Evolutionary conservation across 1,284 basidiomycete species (phyloP), one percentile per base, ranked within the genome.

Genomic region (Fomes fomentarius): DNA sequence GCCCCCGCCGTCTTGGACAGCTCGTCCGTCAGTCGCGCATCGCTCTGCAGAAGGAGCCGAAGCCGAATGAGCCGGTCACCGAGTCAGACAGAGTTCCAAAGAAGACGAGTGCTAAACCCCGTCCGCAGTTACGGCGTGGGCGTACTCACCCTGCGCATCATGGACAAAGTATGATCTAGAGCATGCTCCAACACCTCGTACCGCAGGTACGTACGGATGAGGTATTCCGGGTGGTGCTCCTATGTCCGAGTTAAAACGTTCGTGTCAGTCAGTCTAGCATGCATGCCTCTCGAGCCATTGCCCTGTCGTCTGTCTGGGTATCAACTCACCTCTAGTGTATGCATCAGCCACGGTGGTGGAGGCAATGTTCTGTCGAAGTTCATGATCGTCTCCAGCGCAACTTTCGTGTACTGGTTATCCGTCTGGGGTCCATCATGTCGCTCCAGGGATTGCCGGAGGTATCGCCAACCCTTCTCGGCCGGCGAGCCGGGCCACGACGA

Each of bases 401-500:
- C 80, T 63, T 91, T 89, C 47, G 81, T 82, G 69, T 96, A 96
- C 54, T 78, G 78, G 71, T 80, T 87, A 63, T 91, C 84, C 15
- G 85, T 91, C 58, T 87, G 82, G 25, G 77, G 68, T n/a, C 78
- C 77, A 68, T 97, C 94, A 66, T 96, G 83, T 46, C 89, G 83
- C 52, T 85, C 82, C 50, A 98, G 77, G 22, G 89, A 83, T 61
- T 87, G 79, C 57, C 91, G 88, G 44, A 99, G 80, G 69, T 94
- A 96, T 64, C 90, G 80, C 91, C 95, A 94, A 2, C 90, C 94
- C 55, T 92, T 83, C 57, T 93, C 89, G 17, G 87, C 80, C 24
- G 87, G 79, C 1, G 89, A 83, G 1, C 95, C 95, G 34, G 87
- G 79, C 87, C 96, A 96, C 1, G 90, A 88, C 1, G 86, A 80